Conservation (phyloP, 768 basidiomycete species). For the Hortiboletus campestris region DNA sequence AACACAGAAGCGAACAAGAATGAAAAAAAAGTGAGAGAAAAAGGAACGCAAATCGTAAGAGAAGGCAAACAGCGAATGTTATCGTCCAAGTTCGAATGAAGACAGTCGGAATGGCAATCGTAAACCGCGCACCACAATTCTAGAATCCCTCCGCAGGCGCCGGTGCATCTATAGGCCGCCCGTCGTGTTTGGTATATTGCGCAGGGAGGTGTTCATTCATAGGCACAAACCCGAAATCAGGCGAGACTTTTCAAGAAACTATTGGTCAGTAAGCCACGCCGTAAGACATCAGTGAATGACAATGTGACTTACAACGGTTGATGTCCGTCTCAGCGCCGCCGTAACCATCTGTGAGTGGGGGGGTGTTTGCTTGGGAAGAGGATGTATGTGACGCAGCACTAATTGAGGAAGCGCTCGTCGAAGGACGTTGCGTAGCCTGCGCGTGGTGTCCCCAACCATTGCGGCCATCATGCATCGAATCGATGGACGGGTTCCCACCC, state of each 20-base stretch:
- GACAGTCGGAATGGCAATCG: constrained; percentile 29
- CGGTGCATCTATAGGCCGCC: constrained; percentile 45
- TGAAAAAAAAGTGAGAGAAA: constrained; percentile 12
- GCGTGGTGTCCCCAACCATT: constrained; percentile 42
- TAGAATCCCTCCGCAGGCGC: constrained; percentile 27
- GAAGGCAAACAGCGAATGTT: constrained; percentile 26
- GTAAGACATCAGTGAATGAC: constrained; percentile 27
- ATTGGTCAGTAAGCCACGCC: constrained; percentile 46
- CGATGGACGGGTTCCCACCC: constrained; percentile 40
- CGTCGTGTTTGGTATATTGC: constrained; percentile 56
- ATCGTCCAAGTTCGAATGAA: constrained; percentile 34
- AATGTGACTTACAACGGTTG: constrained; percentile 71
- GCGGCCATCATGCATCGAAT: constrained; percentile 38
- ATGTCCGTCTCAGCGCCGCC: constrained; percentile 69
- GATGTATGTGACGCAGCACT: constrained; percentile 75
- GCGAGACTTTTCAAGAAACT: constrained; percentile 59
- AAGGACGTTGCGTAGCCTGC: constrained; percentile 54
- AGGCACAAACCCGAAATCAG: constrained; percentile 81
- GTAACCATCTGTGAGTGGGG: constrained; percentile 63
- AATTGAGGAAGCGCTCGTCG: constrained; percentile 69
- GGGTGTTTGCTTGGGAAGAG: constrained; percentile 80
- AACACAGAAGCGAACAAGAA: constrained; percentile 31
- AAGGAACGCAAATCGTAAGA: constrained; percentile 36
- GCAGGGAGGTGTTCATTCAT: constrained; percentile 76
- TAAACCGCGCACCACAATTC: constrained; percentile 28